These are phyloP conservation scores for Yarrowia sp. DNA, from an alignment of 805 yeast species.

Conservation along the genomic window DNA sequence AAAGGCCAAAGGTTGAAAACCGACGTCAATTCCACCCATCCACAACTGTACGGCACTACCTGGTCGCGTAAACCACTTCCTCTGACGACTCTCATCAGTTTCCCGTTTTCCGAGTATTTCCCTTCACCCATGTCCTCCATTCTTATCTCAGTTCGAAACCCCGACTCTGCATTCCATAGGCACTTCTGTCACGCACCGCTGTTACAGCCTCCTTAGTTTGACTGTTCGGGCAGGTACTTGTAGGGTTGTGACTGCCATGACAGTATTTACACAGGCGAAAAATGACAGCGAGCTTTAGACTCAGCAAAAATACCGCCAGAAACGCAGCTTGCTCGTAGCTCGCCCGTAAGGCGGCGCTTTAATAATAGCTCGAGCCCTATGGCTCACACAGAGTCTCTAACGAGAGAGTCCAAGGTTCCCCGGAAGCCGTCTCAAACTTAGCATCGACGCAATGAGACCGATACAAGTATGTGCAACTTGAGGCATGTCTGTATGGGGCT, in stretches of 20 bases:
- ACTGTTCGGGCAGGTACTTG: background rate
- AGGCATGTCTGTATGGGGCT: too few species aligned
- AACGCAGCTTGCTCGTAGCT: background rate
- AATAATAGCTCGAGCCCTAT: background rate
- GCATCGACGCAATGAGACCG: too few species aligned
- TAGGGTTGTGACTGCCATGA: conserved; percentile 38
- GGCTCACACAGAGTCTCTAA: background rate
- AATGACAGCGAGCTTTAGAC: background rate
- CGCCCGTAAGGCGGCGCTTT: background rate
- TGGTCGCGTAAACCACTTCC: too few species aligned
- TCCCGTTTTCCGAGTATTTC: background rate
- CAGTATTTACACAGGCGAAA: conserved; percentile 12
- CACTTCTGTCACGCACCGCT: conserved; percentile 1
- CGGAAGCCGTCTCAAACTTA: too few species aligned
- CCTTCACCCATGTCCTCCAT: too few species aligned
- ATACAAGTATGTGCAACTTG: too few species aligned
- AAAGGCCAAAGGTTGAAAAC: too few species aligned
- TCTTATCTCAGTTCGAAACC: too few species aligned
- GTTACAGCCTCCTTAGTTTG: conserved; percentile 7
- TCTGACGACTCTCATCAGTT: background rate
- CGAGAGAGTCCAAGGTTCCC: too few species aligned
- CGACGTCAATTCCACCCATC: too few species aligned
- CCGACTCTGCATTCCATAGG: background rate
- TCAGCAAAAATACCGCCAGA: background rate
- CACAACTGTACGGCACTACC: too few species aligned